Conservation (phyloP, 345 rosid genomes). For the Anacardium occidentale region DNA sequence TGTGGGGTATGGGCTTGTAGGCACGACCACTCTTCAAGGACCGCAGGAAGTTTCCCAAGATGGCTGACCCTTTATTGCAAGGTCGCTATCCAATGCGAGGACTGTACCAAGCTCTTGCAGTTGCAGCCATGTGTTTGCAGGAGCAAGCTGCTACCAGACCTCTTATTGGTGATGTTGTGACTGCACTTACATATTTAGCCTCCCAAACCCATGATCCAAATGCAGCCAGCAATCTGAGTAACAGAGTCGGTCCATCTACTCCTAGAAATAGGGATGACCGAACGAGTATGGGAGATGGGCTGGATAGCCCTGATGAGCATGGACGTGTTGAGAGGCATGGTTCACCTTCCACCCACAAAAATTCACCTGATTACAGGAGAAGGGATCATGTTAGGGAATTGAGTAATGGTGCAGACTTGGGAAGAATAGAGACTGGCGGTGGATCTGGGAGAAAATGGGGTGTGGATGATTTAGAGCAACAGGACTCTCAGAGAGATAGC, state of each 20-base stretch:
- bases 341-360: constrained; percentile 70
- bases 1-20: constrained; percentile 36
- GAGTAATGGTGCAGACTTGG: constrained; percentile 51
- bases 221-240: constrained; percentile 53
- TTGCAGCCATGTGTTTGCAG: constrained; percentile 98
- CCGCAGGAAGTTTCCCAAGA: constrained; percentile 90
- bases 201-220: constrained; percentile 85
- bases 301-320: constrained; percentile 68
- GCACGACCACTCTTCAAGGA: constrained; percentile 96
- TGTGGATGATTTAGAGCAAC: constrained; percentile 55
- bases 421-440: constrained; percentile 60
- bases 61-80: constrained; percentile 93
- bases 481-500: constrained; percentile 69
- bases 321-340: constrained; percentile 46
- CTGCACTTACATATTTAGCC: constrained; percentile 93
- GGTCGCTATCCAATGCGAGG: constrained; percentile 95
- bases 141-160: constrained; percentile 98
- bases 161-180: constrained; percentile 89
- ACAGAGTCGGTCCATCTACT: constrained; percentile 63
- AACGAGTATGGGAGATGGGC: constrained; percentile 61
- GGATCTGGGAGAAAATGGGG: constrained; percentile 89
- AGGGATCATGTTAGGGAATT: constrained; percentile 57
- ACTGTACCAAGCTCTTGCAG: constrained; percentile 95
- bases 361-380: constrained; percentile 85
- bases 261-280: constrained; percentile 66